phyloP scores from a whole-genome alignment of 1,284 basidiomycete genomes.

The Anthracocystis setariae region DNA sequence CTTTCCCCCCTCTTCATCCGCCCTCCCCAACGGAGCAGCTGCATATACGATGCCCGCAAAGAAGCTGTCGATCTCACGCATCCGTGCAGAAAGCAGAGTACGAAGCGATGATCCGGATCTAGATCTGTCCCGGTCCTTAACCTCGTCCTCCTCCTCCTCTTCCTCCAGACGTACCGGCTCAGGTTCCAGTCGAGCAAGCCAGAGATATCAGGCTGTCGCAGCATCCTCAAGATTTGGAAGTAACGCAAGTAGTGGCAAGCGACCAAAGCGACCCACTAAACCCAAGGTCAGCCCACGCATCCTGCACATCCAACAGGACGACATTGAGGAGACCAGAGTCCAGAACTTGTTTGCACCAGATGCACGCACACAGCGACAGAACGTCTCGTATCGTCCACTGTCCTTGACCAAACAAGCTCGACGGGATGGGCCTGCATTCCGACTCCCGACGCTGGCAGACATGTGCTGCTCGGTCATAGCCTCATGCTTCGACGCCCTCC shows the following conservation, averaged over 20 bases:
- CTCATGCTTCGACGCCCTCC: conserved; percentile 25
- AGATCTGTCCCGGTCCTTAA: conserved; percentile 23
- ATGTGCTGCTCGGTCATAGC: conserved; percentile 30
- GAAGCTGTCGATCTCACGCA: conserved; percentile 33
- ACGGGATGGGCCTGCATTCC: conserved; percentile 18
- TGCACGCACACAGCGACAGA: conserved; percentile 14
- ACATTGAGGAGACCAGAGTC: conserved; percentile 27
- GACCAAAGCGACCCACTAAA: conserved; percentile 12
- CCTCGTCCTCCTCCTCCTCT: conserved; percentile 11
- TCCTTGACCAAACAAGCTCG: conserved; percentile 19
- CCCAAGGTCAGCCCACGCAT: conserved; percentile 32
- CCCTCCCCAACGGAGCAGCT: background rate
- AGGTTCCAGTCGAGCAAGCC: conserved; percentile 13
- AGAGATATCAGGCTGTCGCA: conserved; percentile 17
- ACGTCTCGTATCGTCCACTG: conserved; percentile 30
- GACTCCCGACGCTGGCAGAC: conserved; percentile 17
- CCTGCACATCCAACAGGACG: conserved; percentile 28
- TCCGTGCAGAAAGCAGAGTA: conserved; percentile 26
- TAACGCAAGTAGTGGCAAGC: background rate
- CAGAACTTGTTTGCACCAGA: conserved; percentile 38
- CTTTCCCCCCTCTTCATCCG: background rate
- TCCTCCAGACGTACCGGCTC: background rate
- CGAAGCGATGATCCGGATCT: conserved; percentile 41
- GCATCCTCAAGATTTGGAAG: background rate
- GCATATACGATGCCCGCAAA: conserved; percentile 22